Evolutionary conservation across 306 rosid species (phyloP).

Genomic region (Urtica urens): DNA sequence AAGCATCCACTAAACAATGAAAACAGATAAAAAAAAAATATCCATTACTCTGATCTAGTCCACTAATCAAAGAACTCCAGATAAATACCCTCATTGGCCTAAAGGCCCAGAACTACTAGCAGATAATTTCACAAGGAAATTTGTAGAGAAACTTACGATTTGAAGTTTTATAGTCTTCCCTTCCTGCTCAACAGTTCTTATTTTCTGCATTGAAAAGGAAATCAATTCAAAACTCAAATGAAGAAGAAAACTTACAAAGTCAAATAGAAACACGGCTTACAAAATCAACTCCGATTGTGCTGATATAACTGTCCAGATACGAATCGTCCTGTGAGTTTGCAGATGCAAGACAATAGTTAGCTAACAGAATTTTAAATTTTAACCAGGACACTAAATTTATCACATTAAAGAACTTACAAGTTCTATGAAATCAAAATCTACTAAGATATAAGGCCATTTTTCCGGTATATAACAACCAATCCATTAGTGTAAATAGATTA

Average conservation of each 20-base stretch:
- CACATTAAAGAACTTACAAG: too few species aligned
- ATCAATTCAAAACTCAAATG: too few species aligned
- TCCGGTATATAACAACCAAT: too few species aligned
- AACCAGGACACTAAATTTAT: too few species aligned
- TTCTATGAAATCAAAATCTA: too few species aligned
- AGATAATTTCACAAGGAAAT: not conserved
- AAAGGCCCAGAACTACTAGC: too few species aligned
- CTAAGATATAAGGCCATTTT: too few species aligned
- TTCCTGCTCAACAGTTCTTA: constrained; percentile 49
- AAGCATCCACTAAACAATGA: not conserved
- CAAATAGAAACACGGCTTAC: constrained; percentile 17
- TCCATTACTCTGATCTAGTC: too few species aligned
- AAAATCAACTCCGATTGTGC: constrained; percentile 53
- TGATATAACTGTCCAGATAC: constrained; percentile 43
- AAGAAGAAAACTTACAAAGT: not conserved
- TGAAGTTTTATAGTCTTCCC: constrained; percentile 48
- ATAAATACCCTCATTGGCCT: too few species aligned
- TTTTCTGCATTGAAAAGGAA: too few species aligned
- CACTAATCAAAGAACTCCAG: too few species aligned
- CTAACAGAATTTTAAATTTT: not conserved
- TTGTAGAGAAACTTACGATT: constrained; percentile 23
- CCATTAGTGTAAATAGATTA: too few species aligned
- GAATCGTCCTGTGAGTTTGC: constrained; percentile 39
- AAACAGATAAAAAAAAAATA: not conserved
- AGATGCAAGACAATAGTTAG: not conserved